Evolutionary conservation across 176 grass and related monocot species (phyloP), one percentile per base, ranked within the genome.

Genomic region (Saccharum spontaneum): DNA sequence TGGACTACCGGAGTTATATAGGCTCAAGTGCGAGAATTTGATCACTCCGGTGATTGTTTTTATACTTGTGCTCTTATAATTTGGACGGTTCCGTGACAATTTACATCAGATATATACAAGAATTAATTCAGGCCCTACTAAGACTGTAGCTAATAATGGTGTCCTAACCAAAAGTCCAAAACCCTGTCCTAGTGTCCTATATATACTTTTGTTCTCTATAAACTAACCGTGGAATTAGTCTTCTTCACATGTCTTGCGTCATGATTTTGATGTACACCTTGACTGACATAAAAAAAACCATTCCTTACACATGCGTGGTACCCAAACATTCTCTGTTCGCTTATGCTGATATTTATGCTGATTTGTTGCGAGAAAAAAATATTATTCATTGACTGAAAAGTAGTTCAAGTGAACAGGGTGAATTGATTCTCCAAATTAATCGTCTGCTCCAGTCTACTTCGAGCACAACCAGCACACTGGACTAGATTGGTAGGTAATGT

Each of bases 401-500:
- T 28, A 28, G 28, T 28, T 28, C 28, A 28, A 28, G 28, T 1
- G 28, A 28, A 28, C 28, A 28, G 1, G 1, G 28, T 28, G 28
- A 28, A 28, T 85, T 69, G 69, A 79, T 64, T 76, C 71, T 76
- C 40, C 87, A 76, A 39, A 68, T 48, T 48, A 12, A 48, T 60
- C 67, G 38, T 75, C 59, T 68, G 15, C 46, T 71, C 52, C 11
- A 69, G 67, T 79, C 77, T 40, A 62, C 38, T 85, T 73, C 38
- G 16, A 79, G n/a, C 79, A 74, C 68, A 74, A 41, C 75, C 67
- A 87, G 54, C 7, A 79, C 23, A 36, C 8, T n/a, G 4, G 78
- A 82, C 73, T 59, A 18, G 15, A 59, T 74, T 46, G 79, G 84
- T 73, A 86, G 67, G 88, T 79, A 68, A 68, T 34, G 22, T 22